Conservation (phyloP, 148 eudicot genomes). For the Gaultheria prostrata region DNA sequence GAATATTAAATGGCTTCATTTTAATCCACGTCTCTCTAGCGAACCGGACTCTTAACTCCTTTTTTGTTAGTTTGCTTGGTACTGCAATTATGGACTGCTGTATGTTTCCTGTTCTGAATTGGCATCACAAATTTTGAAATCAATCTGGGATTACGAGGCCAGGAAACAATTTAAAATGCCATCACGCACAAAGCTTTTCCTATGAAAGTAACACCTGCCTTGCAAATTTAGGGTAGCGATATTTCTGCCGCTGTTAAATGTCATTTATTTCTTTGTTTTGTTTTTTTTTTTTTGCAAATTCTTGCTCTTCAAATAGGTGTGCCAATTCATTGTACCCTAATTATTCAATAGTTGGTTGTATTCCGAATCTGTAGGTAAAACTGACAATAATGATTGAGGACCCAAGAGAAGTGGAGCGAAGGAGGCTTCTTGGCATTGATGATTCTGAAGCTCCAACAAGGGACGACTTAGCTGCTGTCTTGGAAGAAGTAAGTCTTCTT, state of each 20-base stretch:
- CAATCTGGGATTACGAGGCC: neutral
- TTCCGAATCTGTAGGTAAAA: constrained; percentile 56
- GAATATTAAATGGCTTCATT: neutral
- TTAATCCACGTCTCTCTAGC: neutral
- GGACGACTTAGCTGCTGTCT: constrained; percentile 75
- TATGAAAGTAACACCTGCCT: neutral
- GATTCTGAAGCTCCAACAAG: constrained; percentile 84
- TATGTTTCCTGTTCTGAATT: neutral
- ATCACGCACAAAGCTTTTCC: neutral
- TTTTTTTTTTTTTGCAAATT: neutral
- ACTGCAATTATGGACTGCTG: neutral
- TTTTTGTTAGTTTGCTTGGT: neutral
- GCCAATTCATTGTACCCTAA: neutral
- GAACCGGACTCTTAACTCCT: neutral
- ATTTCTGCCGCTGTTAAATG: neutral
- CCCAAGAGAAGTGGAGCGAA: constrained; percentile 83
- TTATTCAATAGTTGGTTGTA: neutral
- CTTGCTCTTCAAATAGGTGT: neutral
- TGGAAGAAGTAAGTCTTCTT: constrained; percentile 64
- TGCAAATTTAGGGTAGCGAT: neutral
- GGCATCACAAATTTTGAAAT: neutral
- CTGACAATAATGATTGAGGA: constrained; percentile 89
- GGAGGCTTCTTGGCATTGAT: constrained; percentile 83
- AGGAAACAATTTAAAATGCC: neutral
- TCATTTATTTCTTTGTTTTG: neutral